Base-by-base conservation (phyloP, 768 basidiomycete species). In the Agrocybe praecox region DNA sequence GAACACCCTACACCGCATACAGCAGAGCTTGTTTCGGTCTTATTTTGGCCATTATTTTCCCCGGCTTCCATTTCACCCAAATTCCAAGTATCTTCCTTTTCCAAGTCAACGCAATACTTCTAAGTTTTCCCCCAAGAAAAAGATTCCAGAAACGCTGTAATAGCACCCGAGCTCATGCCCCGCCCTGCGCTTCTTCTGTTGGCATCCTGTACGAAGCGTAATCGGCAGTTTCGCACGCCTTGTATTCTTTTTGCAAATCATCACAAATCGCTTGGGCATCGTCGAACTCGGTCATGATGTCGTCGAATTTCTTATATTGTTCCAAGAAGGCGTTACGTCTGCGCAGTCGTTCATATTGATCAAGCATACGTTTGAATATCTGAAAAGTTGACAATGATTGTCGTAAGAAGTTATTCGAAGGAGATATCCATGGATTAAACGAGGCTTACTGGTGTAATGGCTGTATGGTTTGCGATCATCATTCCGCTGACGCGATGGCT, bases 381-480 rank as follows among this genome's bases (percentile, higher is more conserved):
- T 96, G 67, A 46, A 29, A 24, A 21, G 49, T 32, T 19, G 52
- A 48, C 21, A 49, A 44, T 44, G 17, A 34, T 7, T 45, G n/a
- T 29, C 9, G 26, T 29, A 50, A 48, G 53, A 63, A 46, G 19
- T 17, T 10, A 23, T 32, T 51, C 46, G 11, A 24, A 36, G 17
- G 49, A 26, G 10, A 17, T n/a, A n/a, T 48, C 21, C 33, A 42
- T 9, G 14, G 14, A 40, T 40, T 40, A 29, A 29, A 29, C 12
- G 12, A 6, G 9, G 81, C 90, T 40, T 63, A 96, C 92, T 32
- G 94, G 95, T 23, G 94, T 94, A 57, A 99, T 94, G 65, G 94
- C 95, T n/a, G 97, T 99, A 70, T 99, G 97, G 65, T 99, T 99
- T 10, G 96, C 97, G 49, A 99, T 83, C 97, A 99, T 98, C 49